Evolutionary conservation across 139 green algal genomes (phyloP), one percentile per base, ranked within the genome.

Genomic region (Chloropicon primus): DNA sequence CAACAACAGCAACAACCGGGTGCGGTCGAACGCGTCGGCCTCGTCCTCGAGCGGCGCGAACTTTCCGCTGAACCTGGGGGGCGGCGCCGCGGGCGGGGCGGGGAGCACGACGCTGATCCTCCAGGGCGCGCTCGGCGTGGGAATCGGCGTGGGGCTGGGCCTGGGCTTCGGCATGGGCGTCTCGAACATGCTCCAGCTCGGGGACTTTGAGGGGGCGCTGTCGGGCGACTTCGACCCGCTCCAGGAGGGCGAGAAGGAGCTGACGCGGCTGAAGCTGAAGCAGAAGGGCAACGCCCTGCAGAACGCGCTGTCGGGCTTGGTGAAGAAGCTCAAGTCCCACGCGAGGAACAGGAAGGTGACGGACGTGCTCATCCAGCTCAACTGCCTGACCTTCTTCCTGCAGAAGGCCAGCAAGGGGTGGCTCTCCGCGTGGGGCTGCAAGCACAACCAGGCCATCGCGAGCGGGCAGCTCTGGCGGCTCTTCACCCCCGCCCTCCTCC

Each of bases 401-500:
- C 41, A 62, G 41, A 62, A 62, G 41, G 41, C 41, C 10, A n/a
- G 10, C 41, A 62, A 29, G 23, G 73, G 73, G 23, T 28, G n/a
- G 27, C 73, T 76, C 23, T 76, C 28, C 24, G n/a, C 24, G 73
- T 28, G 17, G 21, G 73, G 73, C 24, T 27, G 25, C 23, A 83
- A 96, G 88, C 74, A 91, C 2, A 95, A 96, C 82, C 22, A 53
- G 1, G 72, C 87, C 0, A 94, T 96, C 62, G 24, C 81, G 1
- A 54, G 71, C 21, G 92, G 92, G 0, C 78, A 96, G 80, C 83
- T 76, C 77, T 96, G 86, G 83, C 84, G 92, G 0, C 82, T 96
- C 2, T 21, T 96, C 41, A 93, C 91, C 0, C 80, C 89, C 17
- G 74, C 84, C 26, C 88, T 94, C 41, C 79, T 96, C 77, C 92